Evolutionary conservation across 345 rosid species (phyloP).

Genomic region (Syzygium grande): DNA sequence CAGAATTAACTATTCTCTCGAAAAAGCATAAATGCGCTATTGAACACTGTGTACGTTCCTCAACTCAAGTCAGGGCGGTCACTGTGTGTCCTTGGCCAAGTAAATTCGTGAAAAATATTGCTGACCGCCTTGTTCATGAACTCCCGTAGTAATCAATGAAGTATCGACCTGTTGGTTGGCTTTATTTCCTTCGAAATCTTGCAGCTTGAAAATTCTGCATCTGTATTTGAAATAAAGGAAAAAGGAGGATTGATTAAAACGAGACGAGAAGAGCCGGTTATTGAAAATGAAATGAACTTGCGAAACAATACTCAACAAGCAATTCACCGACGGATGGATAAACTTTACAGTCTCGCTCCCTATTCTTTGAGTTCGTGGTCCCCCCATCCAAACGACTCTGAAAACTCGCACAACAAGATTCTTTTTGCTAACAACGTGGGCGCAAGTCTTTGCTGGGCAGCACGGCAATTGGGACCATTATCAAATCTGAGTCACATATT

Average conservation of each 20-base stretch:
- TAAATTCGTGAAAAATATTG: neutral
- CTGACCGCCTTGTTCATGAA: neutral
- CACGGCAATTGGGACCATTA: neutral
- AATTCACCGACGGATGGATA: neutral
- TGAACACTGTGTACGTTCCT: neutral
- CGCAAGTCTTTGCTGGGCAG: neutral
- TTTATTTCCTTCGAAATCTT: neutral
- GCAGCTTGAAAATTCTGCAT: neutral
- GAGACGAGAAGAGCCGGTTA: neutral
- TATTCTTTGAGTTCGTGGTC: neutral
- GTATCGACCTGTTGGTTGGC: neutral
- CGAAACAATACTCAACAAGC: neutral
- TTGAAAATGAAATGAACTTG: neutral
- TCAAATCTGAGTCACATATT: neutral
- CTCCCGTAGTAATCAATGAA: neutral
- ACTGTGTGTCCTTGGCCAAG: neutral
- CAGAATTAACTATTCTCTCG: neutral
- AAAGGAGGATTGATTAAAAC: neutral
- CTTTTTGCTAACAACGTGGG: neutral
- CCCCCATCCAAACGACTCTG: neutral
- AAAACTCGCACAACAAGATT: neutral
- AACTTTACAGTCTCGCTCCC: neutral
- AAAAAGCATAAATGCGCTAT: neutral
- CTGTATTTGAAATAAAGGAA: neutral
- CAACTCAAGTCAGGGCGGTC: neutral